Evolutionary conservation across 2,329 filamentous ascomycete genomes (phyloP).

Genomic region (Taxawa tesnikishii): DNA sequence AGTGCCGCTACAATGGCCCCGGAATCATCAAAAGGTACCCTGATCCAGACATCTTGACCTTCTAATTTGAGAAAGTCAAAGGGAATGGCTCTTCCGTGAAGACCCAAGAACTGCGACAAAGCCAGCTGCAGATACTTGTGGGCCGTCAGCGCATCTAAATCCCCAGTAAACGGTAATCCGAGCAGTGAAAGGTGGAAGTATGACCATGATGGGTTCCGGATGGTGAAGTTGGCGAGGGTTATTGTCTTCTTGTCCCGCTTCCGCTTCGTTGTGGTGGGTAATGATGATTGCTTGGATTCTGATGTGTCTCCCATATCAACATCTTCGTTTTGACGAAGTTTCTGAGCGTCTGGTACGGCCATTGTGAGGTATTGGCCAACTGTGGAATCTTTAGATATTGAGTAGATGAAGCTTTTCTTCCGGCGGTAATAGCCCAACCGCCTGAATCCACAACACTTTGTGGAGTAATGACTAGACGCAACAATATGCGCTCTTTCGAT

Average conservation of each 20-base stretch:
- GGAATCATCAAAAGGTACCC: constrained; percentile 50
- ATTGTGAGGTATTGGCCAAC: too few species aligned
- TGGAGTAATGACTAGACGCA: too few species aligned
- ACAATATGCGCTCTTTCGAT: too few species aligned
- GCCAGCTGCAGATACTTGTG: constrained; percentile 52
- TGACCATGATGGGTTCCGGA: constrained; percentile 24
- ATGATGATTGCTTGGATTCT: too few species aligned
- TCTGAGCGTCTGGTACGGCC: too few species aligned
- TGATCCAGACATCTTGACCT: constrained; percentile 47
- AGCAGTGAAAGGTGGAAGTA: constrained; percentile 30
- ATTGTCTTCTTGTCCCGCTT: constrained; percentile 9
- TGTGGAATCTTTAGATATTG: too few species aligned
- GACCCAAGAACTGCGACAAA: constrained; percentile 56
- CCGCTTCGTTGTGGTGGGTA: too few species aligned
- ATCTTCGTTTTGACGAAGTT: too few species aligned
- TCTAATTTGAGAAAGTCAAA: constrained; percentile 58
- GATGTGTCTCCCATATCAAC: neutral
- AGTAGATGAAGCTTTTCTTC: too few species aligned
- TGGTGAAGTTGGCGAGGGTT: constrained; percentile 22
- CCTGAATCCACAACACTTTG: too few species aligned
- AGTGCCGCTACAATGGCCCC: constrained; percentile 50
- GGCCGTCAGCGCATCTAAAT: constrained; percentile 49
- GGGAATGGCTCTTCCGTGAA: constrained; percentile 53
- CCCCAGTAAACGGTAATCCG: constrained; percentile 1
- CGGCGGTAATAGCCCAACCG: too few species aligned